phyloP scores from a whole-genome alignment of 768 basidiomycete species.

The Russula earlei region DNA sequence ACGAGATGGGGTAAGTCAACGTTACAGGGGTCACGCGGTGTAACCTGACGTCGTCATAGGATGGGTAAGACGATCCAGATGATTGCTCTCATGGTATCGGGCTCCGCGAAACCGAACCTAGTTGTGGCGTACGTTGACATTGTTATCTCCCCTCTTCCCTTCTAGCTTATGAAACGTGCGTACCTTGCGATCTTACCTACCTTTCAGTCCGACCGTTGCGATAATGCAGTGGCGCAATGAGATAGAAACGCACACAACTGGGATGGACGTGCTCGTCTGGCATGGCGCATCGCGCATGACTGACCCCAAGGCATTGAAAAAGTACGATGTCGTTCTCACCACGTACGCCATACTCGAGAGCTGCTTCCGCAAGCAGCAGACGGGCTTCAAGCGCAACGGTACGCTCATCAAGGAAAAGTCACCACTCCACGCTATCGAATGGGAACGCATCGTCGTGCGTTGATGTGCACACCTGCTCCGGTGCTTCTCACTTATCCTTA shows the following conservation, averaged over 20 bases:
- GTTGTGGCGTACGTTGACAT: slow-evolving; percentile 69
- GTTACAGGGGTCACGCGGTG: not conserved
- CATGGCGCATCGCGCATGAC: slow-evolving; percentile 72
- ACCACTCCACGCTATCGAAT: slow-evolving; percentile 72
- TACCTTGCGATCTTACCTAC: not conserved
- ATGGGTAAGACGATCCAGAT: slow-evolving; percentile 98
- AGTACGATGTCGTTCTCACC: slow-evolving; percentile 84
- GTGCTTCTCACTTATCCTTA: slow-evolving; percentile 1
- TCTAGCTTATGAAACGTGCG: not conserved
- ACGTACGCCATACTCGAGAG: slow-evolving; percentile 87
- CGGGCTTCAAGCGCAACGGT: slow-evolving; percentile 83
- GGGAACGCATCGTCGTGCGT: slow-evolving; percentile 72
- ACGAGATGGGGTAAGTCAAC: slow-evolving; percentile 77
- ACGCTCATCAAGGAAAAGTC: slow-evolving; percentile 81
- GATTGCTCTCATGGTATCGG: slow-evolving; percentile 79
- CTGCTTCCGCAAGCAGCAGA: slow-evolving; percentile 86
- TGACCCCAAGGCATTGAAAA: slow-evolving; percentile 56
- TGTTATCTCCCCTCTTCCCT: not conserved
- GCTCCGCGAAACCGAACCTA: slow-evolving; percentile 71
- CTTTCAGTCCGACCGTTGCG: slow-evolving; percentile 39
- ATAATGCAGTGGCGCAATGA: slow-evolving; percentile 89
- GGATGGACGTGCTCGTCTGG: slow-evolving; percentile 85
- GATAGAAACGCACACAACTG: slow-evolving; percentile 75
- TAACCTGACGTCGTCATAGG: slow-evolving; percentile 29
- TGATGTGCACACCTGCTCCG: slow-evolving; percentile 37